Evolutionary conservation across 139 green algal genomes (phyloP).

Genomic region (Chlamydomonas schloesseri): DNA sequence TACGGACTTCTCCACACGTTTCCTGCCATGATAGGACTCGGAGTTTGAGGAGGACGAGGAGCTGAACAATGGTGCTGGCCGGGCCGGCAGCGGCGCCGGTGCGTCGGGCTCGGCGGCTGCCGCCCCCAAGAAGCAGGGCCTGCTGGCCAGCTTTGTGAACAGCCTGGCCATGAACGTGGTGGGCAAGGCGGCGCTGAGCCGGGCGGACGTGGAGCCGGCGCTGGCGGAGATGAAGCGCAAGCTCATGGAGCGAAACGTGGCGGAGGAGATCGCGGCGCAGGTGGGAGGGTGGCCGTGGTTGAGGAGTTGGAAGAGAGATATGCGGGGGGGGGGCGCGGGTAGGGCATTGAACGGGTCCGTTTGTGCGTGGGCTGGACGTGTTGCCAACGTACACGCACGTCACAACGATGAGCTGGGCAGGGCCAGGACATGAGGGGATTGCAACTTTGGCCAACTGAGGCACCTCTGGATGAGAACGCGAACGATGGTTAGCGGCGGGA

Average conservation of each 20-base stretch:
- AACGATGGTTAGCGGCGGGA: too few species aligned
- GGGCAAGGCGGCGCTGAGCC: slow-evolving; percentile 83
- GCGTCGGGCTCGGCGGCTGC: slow-evolving; percentile 16
- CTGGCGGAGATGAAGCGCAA: slow-evolving; percentile 92
- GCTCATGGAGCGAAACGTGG: slow-evolving; percentile 98
- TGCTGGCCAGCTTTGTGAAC: slow-evolving; percentile 85
- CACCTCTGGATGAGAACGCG: too few species aligned
- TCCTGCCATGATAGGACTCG: neutral
- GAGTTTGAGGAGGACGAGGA: slow-evolving; percentile 36
- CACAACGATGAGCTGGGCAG: too few species aligned
- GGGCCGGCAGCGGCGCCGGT: neutral
- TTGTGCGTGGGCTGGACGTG: too few species aligned
- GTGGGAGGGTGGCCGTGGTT: neutral
- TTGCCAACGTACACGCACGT: too few species aligned
- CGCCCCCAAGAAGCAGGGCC: slow-evolving; percentile 47
- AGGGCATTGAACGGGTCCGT: too few species aligned
- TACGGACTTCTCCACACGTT: too few species aligned
- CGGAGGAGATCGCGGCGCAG: slow-evolving; percentile 91
- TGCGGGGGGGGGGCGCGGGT: too few species aligned
- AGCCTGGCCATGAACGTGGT: slow-evolving; percentile 80
- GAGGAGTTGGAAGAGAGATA: neutral
- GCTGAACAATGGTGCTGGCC: neutral
- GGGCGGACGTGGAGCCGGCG: slow-evolving; percentile 86
- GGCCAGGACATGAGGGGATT: too few species aligned
- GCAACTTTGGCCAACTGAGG: too few species aligned